phyloP scores from a whole-genome alignment of 768 basidiomycete species.

The Pholiota microspora region DNA sequence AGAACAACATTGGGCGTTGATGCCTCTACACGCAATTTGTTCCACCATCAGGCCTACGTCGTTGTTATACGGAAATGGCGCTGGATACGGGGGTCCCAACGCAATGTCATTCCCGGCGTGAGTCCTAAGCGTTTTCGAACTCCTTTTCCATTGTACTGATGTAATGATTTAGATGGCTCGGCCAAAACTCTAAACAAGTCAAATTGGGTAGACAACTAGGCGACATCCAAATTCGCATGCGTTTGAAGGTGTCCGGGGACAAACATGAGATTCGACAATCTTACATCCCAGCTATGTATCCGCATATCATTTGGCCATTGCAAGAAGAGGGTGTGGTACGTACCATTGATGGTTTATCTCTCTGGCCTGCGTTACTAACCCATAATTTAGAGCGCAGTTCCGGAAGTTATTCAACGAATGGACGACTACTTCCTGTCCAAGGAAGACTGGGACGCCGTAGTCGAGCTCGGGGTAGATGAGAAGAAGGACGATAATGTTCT shows the following conservation, averaged over 20 bases:
- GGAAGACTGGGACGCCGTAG: conserved; percentile 96
- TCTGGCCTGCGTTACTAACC: neutral
- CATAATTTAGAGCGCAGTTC: conserved; percentile 61
- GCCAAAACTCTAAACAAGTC: conserved; percentile 91
- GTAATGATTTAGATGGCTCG: conserved; percentile 73
- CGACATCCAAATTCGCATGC: conserved; percentile 95
- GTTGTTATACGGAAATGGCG: conserved; percentile 71
- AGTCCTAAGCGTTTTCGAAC: conserved; percentile 24
- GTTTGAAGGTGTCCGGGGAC: conserved; percentile 89
- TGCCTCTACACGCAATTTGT: conserved; percentile 90
- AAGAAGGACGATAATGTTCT: conserved; percentile 70
- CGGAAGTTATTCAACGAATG: conserved; percentile 83
- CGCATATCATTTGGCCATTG: conserved; percentile 77
- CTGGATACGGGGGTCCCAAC: conserved; percentile 64
- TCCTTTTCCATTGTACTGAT: neutral
- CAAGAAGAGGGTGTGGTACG: conserved; percentile 72
- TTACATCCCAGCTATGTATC: conserved; percentile 88
- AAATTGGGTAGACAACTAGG: conserved; percentile 79
- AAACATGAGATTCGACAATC: conserved; percentile 86
- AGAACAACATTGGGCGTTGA: conserved; percentile 94
- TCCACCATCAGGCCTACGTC: conserved; percentile 90
- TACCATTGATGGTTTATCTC: conserved; percentile 22
- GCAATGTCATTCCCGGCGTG: conserved; percentile 83
- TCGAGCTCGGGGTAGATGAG: conserved; percentile 89
- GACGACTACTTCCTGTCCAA: conserved; percentile 91